A percentile compares a stretch with the other conserved stretches of the same genome.
These are phyloP conservation scores for Apiospora aurea DNA, from an alignment of 2,329 filamentous ascomycete species.

Conservation along the genomic window DNA sequence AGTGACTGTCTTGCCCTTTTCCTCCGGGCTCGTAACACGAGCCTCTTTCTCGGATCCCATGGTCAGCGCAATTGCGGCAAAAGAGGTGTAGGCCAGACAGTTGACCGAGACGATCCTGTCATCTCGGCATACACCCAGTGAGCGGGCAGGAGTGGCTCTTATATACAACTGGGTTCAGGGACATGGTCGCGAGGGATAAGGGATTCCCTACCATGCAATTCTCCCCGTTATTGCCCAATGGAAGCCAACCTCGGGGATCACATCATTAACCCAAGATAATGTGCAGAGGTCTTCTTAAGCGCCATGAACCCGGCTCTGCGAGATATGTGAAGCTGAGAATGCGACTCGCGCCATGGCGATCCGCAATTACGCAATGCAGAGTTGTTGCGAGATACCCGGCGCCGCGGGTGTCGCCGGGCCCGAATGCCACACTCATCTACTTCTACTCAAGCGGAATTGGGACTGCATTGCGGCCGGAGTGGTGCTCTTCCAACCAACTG, in stretches of 20 bases:
- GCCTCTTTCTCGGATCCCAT: conserved; percentile 3
- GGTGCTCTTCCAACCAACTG: too few relatives aligned
- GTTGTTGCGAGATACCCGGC: neutral
- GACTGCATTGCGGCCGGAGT: too few relatives aligned
- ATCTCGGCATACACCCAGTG: neutral
- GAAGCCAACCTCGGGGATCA: neutral
- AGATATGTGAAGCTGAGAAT: neutral
- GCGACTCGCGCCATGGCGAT: conserved; percentile 1
- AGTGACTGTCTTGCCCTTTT: neutral
- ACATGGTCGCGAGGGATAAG: neutral
- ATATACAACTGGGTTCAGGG: neutral
- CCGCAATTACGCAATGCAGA: neutral
- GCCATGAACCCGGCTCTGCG: neutral
- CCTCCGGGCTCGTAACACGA: neutral
- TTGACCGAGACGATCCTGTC: neutral
- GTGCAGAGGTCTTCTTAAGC: neutral
- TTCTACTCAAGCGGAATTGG: neutral
- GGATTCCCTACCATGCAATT: neutral
- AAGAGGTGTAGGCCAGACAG: too few relatives aligned
- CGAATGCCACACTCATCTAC: neutral
- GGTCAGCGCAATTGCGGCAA: neutral
- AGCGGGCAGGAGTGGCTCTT: neutral
- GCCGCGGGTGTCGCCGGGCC: neutral
- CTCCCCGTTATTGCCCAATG: neutral
- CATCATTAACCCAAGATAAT: neutral